A percentile compares a stretch with the other conserved stretches of the same genome.
These are phyloP conservation scores for Fusarium coicis DNA, from an alignment of 2,329 filamentous ascomycete genomes.

Conservation along the genomic window DNA sequence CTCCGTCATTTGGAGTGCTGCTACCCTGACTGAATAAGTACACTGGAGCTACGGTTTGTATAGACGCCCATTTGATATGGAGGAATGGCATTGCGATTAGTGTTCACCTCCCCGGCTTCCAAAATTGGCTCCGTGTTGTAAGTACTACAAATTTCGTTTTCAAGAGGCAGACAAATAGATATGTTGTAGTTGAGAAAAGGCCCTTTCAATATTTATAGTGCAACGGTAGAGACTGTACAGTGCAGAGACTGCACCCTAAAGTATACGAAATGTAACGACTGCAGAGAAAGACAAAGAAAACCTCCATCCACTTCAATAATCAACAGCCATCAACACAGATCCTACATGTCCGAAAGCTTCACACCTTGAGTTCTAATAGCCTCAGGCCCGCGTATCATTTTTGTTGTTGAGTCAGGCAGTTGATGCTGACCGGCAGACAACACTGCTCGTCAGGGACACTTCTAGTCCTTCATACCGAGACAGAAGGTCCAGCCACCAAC, in stretches of 20 bases:
- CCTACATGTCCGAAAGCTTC: neutral
- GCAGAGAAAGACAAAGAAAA: neutral
- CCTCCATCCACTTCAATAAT: too few species aligned
- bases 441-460: neutral
- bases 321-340: neutral
- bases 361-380: too few species aligned
- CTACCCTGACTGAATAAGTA: neutral
- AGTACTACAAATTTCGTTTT: neutral
- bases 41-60: neutral
- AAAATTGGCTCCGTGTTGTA: neutral
- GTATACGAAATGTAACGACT: neutral
- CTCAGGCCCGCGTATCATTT: rapidly evolving
- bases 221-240: neutral
- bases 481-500: neutral
- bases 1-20: neutral
- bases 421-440: too few species aligned
- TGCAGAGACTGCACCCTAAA: neutral
- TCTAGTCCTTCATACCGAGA: neutral
- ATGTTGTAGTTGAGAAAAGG: neutral
- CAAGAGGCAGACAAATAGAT: neutral
- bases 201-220: neutral
- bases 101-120: neutral
- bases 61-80: neutral
- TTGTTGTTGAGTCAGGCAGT: neutral
- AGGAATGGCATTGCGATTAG: neutral